phyloP scores from a whole-genome alignment of 2,329 filamentous ascomycete genomes.

The Nigrospora osmanthi region DNA sequence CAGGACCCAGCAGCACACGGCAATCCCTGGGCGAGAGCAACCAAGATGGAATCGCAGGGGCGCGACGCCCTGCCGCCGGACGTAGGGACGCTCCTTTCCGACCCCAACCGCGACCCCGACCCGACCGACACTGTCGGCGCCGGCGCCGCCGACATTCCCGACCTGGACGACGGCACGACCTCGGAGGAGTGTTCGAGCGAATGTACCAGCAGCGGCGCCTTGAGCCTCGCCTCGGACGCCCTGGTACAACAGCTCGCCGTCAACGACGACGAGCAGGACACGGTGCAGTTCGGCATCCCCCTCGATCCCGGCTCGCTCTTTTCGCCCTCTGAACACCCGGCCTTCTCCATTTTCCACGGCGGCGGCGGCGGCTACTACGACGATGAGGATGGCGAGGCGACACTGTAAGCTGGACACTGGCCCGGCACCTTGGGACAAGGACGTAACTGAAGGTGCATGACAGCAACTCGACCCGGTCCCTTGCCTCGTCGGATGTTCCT shows the following conservation, averaged over 20 bases:
- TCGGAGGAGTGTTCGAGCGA: constrained; percentile 11
- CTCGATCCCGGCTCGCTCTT: constrained; percentile 36
- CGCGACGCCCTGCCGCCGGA: no score
- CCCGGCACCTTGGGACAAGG: background rate
- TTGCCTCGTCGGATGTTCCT: constrained; percentile 43
- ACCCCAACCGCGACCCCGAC: background rate
- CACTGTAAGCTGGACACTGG: constrained; percentile 27
- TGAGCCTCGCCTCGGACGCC: constrained; percentile 8
- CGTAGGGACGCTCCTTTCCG: background rate
- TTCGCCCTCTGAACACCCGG: constrained; percentile 30
- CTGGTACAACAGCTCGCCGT: constrained; percentile 12
- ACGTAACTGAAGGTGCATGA: background rate
- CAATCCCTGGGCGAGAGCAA: no score
- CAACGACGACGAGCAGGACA: constrained; percentile 11
- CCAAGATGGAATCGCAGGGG: no score
- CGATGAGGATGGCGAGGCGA: constrained; percentile 20
- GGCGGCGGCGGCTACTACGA: background rate
- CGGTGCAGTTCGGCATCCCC: constrained; percentile 5
- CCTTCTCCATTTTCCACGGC: constrained; percentile 12
- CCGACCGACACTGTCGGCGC: background rate
- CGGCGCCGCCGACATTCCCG: background rate
- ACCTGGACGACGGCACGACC: background rate
- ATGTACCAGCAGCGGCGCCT: constrained; percentile 16
- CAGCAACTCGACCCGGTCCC: constrained; percentile 34
- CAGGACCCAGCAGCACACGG: no score